phyloP scores from a whole-genome alignment of 805 yeast species.

The Zygoascus flipseniorum region DNA sequence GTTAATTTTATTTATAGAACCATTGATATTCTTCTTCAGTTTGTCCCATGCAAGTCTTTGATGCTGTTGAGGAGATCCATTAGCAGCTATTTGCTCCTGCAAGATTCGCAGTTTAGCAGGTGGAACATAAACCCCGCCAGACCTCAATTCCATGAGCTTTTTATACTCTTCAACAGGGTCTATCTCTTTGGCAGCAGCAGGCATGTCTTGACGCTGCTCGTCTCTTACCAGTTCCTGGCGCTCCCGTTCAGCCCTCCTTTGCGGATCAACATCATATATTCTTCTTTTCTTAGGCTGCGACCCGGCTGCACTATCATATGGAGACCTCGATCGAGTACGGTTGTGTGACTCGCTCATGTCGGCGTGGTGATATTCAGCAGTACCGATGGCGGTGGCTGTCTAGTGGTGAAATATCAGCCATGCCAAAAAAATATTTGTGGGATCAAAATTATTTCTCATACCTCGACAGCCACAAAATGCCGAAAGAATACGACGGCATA shows the following conservation, averaged over 20 bases:
- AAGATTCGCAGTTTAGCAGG: slow-evolving; percentile 43
- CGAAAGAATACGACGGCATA: slow-evolving; percentile 6
- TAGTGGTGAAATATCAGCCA: not conserved
- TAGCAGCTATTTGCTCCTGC: slow-evolving; percentile 28
- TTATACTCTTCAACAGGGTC: slow-evolving; percentile 31
- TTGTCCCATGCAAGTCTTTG: slow-evolving; percentile 54
- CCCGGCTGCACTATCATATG: not conserved
- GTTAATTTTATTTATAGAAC: slow-evolving; percentile 39
- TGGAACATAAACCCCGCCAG: slow-evolving; percentile 46
- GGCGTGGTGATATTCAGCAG: not conserved
- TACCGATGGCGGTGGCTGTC: not conserved
- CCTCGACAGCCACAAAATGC: not conserved
- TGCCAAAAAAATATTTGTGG: not conserved
- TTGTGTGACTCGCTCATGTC: not conserved
- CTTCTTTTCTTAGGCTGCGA: not conserved
- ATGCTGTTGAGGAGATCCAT: slow-evolving; percentile 30
- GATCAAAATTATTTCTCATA: not conserved
- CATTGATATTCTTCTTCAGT: slow-evolving; percentile 40
- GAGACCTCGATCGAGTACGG: not conserved
- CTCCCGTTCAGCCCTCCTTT: not conserved
- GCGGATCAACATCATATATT: slow-evolving; percentile 1
- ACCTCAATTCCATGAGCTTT: slow-evolving; percentile 31
- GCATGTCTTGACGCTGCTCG: not conserved
- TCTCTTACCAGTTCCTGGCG: not conserved
- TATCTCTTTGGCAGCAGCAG: not conserved